Evolutionary conservation across 2,329 filamentous ascomycete genomes (phyloP), one percentile per base, ranked within the genome.

Genomic region (Lachnum nothofagi): DNA sequence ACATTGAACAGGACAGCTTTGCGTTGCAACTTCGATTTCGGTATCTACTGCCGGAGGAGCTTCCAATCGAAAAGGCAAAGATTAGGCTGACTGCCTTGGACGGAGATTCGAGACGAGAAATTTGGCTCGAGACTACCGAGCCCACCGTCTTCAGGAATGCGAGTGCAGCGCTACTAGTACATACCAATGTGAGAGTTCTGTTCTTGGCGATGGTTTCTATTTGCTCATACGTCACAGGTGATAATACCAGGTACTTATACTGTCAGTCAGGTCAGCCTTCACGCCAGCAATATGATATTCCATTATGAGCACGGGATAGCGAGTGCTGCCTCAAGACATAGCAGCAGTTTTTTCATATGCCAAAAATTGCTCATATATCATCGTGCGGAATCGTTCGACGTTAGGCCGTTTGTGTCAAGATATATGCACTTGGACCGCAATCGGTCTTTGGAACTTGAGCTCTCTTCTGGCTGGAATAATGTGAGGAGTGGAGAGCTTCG

Each of bases 401-500:
- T 86, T 2, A 77, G 76, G 42, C 70, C 94, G 6, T 74, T 72
- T 35, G 75, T 86, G 0, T 82, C 86, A 0, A 85, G 79, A 53
- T 73, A 83, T 38, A 84, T 94, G 20, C 83, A 91, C 53, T 79
- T 98, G 4, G 88, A 94, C 63, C 83, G 83, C 57, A 83, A 84
- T 59, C 87, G 87, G 49, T 83, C 80, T 0, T 72, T 97, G 0
- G 87, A 95, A 50, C 71, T 98, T 17, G 75, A 82, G 43, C 68
- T 95, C 10, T 72, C 72, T 9, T 82, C 83, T 9, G 91, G 90
- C 1, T 86, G 85, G 77, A 95, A 95, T 62, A 68, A 82, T 2
- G 72, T 86, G 2, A 70, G 65, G 25, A 74, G 63, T 17, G 83
- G 78, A 44, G 80, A 84, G 44, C 66, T 87, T 27, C 76, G 79